Evolutionary conservation across 306 rosid species (phyloP).

Genomic region (Datisca glomerata): DNA sequence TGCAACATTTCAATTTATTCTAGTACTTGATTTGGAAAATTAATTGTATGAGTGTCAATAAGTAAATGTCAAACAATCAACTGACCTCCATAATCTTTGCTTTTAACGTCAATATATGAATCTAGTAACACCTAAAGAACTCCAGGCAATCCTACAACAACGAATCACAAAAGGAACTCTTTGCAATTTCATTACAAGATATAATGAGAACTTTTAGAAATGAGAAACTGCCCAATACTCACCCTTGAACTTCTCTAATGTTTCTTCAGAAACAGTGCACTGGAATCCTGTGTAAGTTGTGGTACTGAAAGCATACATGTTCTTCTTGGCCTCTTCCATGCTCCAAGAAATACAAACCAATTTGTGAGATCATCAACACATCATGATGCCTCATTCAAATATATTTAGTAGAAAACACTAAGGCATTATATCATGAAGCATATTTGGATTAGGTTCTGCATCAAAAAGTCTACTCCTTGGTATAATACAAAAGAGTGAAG

Average conservation of each 20-base stretch:
- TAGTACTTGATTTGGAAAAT: no score
- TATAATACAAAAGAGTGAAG: no score
- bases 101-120: constrained; percentile 84
- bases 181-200: neutral
- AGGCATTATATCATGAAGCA: no score
- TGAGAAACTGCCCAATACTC: constrained; percentile 10
- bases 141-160: constrained; percentile 65
- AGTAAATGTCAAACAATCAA: no score
- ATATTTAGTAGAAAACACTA: no score
- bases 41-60: no score
- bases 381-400: no score
- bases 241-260: constrained; percentile 93
- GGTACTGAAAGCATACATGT: constrained; percentile 97
- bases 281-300: constrained; percentile 97
- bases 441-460: no score
- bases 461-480: no score
- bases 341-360: constrained; percentile 25
- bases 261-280: constrained; percentile 87
- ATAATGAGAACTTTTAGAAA: neutral
- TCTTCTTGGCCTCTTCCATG: constrained; percentile 95
- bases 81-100: constrained; percentile 93
- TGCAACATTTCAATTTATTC: no score
- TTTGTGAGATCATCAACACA: no score
- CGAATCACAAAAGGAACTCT: constrained; percentile 5
- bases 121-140: constrained; percentile 96